Evolutionary conservation across 495 filamentous ascomycete genomes (phyloP), one percentile per base, ranked within the genome.

Genomic region (Amniculicola lignicola): DNA sequence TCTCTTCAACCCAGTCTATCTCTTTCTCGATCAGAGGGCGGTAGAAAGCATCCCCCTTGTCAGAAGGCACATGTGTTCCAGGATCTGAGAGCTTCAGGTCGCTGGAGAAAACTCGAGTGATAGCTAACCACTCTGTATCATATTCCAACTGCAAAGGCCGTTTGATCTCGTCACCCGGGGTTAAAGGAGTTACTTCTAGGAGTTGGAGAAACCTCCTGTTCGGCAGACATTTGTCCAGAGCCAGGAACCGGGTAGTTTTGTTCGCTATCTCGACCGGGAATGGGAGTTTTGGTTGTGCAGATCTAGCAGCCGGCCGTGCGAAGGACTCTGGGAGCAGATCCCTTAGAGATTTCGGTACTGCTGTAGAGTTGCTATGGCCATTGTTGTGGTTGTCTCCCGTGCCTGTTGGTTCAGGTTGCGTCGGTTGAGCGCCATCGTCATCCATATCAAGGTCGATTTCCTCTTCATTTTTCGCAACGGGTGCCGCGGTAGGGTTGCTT

Each of bases 91-190:
- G 4, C 68, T 63, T 2, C 15, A 89, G 72, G 28, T 80, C 73
- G 0, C 75, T 54, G 22, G 85, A 82, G 63, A 95, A 91, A 1
- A 83, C 83, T 12, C 91, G 89, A 1, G 84, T 88, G 59, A 98
- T 95, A 6, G 93, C 85, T 2, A 97, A 82, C 91, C 91, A 98
- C 73, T 98, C 93, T 24, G 83, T 82, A 68, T 98, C 93, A 68
- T 97, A 96, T 27, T 82, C 69, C 3, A 97, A 80, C 4, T 68
- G 66, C 40, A 72, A 64, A 1, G 71, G 73, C 14, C 73, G 55
- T 14, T 54, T 7, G n/a, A n/a, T n/a, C 5, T 39, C 14, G 4
- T 55, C 39, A 16, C 18, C 24, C 11, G 41, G 54, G 21, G 36
- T 21, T 25, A 36, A 35, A 3, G 85, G 74, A 0, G 63, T 27